Evolutionary conservation across 116 monocot species (phyloP).

Genomic region (Trichopus zeylanicus): DNA sequence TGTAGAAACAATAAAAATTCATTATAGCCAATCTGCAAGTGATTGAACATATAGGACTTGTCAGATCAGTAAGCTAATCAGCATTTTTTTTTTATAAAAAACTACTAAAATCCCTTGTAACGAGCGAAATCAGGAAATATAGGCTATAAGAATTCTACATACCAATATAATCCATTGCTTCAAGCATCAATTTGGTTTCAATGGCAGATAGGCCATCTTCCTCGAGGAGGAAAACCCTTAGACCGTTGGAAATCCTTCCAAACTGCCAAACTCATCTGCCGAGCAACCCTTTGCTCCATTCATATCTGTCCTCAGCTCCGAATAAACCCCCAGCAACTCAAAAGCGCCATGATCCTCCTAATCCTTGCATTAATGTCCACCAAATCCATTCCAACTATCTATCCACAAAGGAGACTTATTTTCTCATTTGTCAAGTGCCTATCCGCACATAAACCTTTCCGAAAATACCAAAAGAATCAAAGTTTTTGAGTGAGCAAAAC

Average conservation of each 20-base stretch:
- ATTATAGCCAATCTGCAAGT: no score
- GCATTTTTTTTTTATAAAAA: no score
- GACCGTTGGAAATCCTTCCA: constrained; percentile 80
- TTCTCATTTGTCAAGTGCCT: no score
- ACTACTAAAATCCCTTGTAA: neutral
- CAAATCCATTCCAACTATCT: no score
- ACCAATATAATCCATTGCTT: constrained; percentile 71
- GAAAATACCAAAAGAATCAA: no score
- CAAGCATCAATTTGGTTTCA: constrained; percentile 42
- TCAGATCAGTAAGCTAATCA: no score
- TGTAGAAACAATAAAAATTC: no score
- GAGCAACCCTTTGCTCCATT: constrained; percentile 19
- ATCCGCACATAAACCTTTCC: no score
- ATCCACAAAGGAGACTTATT: no score
- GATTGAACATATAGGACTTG: no score
- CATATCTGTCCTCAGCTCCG: constrained; percentile 7
- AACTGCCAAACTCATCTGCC: constrained; percentile 17
- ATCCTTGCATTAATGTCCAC: no score
- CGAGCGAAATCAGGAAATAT: neutral
- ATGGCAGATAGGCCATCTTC: constrained; percentile 27
- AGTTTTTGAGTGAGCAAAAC: no score
- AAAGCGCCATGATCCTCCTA: neutral
- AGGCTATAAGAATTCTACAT: neutral
- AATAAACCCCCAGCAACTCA: neutral
- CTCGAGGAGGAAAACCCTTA: constrained; percentile 47